These are phyloP conservation scores for Entomortierella chlamydospora DNA, from an alignment of 192 early-diverging fungal species.

Conservation along the genomic window DNA sequence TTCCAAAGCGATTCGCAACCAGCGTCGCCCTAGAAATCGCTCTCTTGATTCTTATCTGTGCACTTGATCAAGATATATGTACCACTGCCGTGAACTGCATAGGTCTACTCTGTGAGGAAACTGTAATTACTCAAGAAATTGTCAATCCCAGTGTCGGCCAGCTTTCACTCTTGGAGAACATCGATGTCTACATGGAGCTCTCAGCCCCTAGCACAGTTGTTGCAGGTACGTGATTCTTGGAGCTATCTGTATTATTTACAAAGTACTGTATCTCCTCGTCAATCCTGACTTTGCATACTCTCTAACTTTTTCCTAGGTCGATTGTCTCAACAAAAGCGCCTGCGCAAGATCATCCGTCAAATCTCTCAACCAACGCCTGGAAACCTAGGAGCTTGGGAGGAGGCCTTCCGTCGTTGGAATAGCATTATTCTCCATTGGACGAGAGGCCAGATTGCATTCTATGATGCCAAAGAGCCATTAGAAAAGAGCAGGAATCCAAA, in stretches of 20 bases:
- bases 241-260: not conserved
- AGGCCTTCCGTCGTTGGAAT: slow-evolving; percentile 82
- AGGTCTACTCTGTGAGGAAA: slow-evolving; percentile 77
- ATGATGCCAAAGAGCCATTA: slow-evolving; percentile 50
- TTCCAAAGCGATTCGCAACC: slow-evolving; percentile 73
- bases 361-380: slow-evolving; percentile 76
- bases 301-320: slow-evolving; percentile 57
- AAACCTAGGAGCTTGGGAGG: slow-evolving; percentile 86
- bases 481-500: slow-evolving; percentile 55
- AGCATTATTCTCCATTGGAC: slow-evolving; percentile 63
- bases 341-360: slow-evolving; percentile 75
- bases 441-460: slow-evolving; percentile 53
- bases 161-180: slow-evolving; percentile 77
- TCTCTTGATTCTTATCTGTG: slow-evolving; percentile 81
- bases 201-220: slow-evolving; percentile 60
- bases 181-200: slow-evolving; percentile 76
- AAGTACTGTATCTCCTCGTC: too few relatives aligned
- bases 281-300: not conserved
- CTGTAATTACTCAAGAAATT: slow-evolving; percentile 72
- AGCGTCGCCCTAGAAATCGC: slow-evolving; percentile 80
- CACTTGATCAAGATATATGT: slow-evolving; percentile 75
- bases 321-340: slow-evolving; percentile 81
- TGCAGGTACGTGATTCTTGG: slow-evolving; percentile 44
- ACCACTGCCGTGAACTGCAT: slow-evolving; percentile 72
- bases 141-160: slow-evolving; percentile 56